Evolutionary conservation across 192 early-diverging fungal species (phyloP).

Genomic region (Rhizophlyctis rosea): DNA sequence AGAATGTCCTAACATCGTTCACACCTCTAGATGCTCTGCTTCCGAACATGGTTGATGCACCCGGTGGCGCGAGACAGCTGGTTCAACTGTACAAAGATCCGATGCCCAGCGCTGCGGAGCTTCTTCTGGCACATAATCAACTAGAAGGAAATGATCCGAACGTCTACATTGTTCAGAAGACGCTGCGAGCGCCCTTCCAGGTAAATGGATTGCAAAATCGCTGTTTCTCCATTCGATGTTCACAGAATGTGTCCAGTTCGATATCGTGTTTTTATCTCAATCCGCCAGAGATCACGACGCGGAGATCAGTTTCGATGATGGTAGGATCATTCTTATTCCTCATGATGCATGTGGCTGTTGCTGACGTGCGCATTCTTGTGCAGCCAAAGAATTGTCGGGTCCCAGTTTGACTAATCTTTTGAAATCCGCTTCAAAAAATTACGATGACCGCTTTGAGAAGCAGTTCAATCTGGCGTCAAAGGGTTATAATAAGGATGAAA

Average conservation of each 20-base stretch:
- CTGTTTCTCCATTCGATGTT: neutral
- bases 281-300: constrained; percentile 16
- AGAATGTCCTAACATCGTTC: too few species aligned
- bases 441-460: constrained; percentile 72
- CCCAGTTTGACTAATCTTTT: constrained; percentile 38
- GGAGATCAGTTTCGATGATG: constrained; percentile 1
- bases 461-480: constrained; percentile 66
- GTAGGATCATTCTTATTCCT: neutral
- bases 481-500: constrained; percentile 55
- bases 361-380: neutral
- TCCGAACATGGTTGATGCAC: constrained; percentile 25
- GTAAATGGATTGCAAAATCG: constrained; percentile 25
- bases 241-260: constrained; percentile 39
- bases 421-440: constrained; percentile 33
- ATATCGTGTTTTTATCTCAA: constrained; percentile 49
- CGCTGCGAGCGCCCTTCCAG: constrained; percentile 59
- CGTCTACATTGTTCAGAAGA: constrained; percentile 61
- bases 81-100: constrained; percentile 2
- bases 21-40: constrained; percentile 29
- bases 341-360: neutral
- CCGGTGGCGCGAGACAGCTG: constrained; percentile 23
- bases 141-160: constrained; percentile 39
- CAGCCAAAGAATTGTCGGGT: constrained; percentile 12
- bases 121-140: constrained; percentile 23
- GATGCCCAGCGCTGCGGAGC: constrained; percentile 24